A percentile compares a stretch with the other conserved stretches of the same genome.
Conservation (phyloP, 2,329 filamentous ascomycete genomes). For the Botryotinia globosa region DNA sequence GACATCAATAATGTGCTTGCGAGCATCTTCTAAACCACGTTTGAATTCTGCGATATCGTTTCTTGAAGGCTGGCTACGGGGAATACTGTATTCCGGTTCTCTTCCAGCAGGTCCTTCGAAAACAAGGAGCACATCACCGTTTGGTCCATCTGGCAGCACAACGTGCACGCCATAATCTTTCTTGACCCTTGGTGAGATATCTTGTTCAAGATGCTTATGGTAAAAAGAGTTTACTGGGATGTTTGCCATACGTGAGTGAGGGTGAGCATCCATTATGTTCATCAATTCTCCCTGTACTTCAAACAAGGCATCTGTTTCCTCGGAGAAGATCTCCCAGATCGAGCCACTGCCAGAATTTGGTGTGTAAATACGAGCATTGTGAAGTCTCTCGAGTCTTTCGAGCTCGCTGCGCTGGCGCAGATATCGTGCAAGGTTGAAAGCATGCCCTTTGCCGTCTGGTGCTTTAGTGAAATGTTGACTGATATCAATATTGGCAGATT, state of each 20-base stretch:
- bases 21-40: conserved; percentile 54
- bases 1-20: conserved; percentile 55
- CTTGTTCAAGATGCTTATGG: conserved; percentile 66
- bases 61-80: conserved; percentile 50
- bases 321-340: conserved; percentile 84
- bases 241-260: conserved; percentile 66
- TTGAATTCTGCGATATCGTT: conserved; percentile 54
- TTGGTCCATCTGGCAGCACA: conserved; percentile 62
- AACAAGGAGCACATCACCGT: conserved; percentile 64
- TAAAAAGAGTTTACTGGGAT: conserved; percentile 75
- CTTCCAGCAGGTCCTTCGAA: conserved; percentile 62
- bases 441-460: conserved; percentile 73
- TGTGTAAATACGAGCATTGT: conserved; percentile 85
- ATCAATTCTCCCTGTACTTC: conserved; percentile 73
- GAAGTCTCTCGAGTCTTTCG: conserved; percentile 73
- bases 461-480: conserved; percentile 74
- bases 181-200: conserved; percentile 61
- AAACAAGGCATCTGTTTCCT: conserved; percentile 78
- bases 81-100: conserved; percentile 50
- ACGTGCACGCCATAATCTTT: conserved; percentile 70
- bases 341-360: conserved; percentile 69
- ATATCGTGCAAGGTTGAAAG: conserved; percentile 83
- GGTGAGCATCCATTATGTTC: conserved; percentile 69
- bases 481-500: conserved; percentile 79
- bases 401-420: conserved; percentile 79